Conservation (phyloP, 2,329 filamentous ascomycete species). For the Alternaria alternata region DNA sequence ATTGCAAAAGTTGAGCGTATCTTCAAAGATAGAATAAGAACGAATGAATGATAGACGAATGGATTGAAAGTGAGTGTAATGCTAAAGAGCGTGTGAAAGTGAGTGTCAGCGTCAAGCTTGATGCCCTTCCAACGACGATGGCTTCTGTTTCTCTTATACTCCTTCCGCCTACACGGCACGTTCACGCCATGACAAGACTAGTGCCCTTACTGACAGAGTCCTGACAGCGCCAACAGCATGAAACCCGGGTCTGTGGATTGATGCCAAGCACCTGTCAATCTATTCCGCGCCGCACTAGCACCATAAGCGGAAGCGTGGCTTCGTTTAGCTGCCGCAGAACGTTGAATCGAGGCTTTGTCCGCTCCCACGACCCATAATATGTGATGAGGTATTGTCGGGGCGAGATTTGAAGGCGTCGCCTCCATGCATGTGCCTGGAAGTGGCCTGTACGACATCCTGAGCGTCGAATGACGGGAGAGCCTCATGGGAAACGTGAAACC, state of each 20-base stretch:
- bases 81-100: constrained; percentile 42
- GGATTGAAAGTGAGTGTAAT: constrained; percentile 38
- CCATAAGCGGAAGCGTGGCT: constrained; percentile 19
- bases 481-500: constrained; percentile 31
- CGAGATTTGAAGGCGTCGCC: constrained; percentile 31
- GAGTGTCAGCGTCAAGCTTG: constrained; percentile 48
- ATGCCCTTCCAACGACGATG: constrained; percentile 20
- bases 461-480: constrained; percentile 27
- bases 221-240: constrained; percentile 14
- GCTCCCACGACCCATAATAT: constrained; percentile 33
- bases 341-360: constrained; percentile 25
- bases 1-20: constrained; percentile 20
- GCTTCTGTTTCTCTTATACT: constrained; percentile 35
- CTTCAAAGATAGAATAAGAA: constrained; percentile 30
- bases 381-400: constrained; percentile 24
- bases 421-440: constrained; percentile 30
- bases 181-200: constrained; percentile 22
- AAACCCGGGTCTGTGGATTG: constrained; percentile 24
- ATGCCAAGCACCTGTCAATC: constrained; percentile 39
- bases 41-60: constrained; percentile 37
- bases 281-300: constrained; percentile 33
- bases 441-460: constrained; percentile 16
- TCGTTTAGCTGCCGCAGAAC: constrained; percentile 32
- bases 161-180: constrained; percentile 25
- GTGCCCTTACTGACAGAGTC: constrained; percentile 19